Evolutionary conservation across 2,329 filamentous ascomycete genomes (phyloP).

Genomic region (Escovopsis weberi): DNA sequence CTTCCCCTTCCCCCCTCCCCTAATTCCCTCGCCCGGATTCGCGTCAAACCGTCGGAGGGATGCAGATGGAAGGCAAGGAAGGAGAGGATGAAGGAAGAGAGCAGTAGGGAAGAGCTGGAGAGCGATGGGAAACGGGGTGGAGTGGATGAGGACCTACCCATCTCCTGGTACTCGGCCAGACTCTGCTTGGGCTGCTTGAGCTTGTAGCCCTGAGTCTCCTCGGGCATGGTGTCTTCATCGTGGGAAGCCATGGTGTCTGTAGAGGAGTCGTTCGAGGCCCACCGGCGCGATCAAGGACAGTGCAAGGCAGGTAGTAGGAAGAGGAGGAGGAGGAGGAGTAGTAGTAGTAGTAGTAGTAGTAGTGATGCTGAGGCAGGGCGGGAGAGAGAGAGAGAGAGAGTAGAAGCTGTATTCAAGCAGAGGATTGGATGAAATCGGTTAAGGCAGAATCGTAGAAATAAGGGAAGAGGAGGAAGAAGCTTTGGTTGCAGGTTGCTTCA

Average conservation of each 20-base stretch:
- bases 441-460: not conserved
- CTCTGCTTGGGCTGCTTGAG: slow-evolving; percentile 94
- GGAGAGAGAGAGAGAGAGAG: not conserved
- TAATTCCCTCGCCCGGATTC: too few relatives aligned
- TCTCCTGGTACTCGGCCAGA: slow-evolving; percentile 81
- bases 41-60: too few relatives aligned
- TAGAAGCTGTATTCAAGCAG: not conserved
- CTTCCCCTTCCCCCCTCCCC: too few relatives aligned
- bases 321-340: not conserved
- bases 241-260: slow-evolving; percentile 46
- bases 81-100: too few relatives aligned
- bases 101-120: not conserved
- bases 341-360: too few relatives aligned
- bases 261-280: not conserved
- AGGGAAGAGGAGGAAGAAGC: not conserved
- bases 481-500: not conserved
- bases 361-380: not conserved
- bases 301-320: slow-evolving; percentile 3
- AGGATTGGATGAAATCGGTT: too few relatives aligned
- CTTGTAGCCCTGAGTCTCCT: slow-evolving; percentile 93
- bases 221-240: slow-evolving; percentile 70
- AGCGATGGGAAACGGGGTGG: too few relatives aligned
- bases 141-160: slow-evolving; percentile 50
- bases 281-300: not conserved
- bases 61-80: too few relatives aligned